Base-by-base conservation (phyloP, 371 early-diverging fungal genomes). In the Coemansia sp. region DNA sequence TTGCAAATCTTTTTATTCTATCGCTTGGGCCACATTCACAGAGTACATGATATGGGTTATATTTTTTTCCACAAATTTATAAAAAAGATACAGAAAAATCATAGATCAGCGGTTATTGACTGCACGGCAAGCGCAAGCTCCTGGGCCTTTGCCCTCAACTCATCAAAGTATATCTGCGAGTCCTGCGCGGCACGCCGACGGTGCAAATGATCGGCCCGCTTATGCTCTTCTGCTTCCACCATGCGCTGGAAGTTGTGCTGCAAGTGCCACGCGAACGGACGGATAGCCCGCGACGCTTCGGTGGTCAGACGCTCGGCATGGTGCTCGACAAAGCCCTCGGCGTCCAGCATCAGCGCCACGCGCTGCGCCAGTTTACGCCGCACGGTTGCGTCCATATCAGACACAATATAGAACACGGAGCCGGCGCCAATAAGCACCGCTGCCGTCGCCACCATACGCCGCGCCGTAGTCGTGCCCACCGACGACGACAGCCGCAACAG, bases 241-340 rank as follows among this genome's bases (percentile, higher is more conserved):
- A 90, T 90, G 66, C 85, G 84, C 75, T 89, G 88, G 81, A 94
- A 91, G 61, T 89, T 86, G 74, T 83, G 88, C 73, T 93, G 93
- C 69, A 95, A 86, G 64, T 92, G 92, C 91, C 93, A 93, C 1
- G 92, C 90, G 67, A 90, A 90, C 49, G 89, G 84, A 28, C 91
- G 88, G 46, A 94, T 83, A 1, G 89, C 86, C 15, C 92, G 88
- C 54, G 89, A 84, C 6, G 91, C 85, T 65, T 89, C 90, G 39
- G 85, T 85, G 23, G 87, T 84, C 61, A 95, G 85, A 24, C 92
- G 88, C 58, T 87, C 84, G 21, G 89, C 83, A 65, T 92, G 91
- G 39, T 73, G 73, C 44, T 88, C 87, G 6, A 90, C 86, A 70
- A 92, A 90, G 5, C 83, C 72, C 48, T 78, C 76, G 21, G 66